Base-by-base conservation (phyloP, 1,139 yeast species). In the Pichia sp. region DNA sequence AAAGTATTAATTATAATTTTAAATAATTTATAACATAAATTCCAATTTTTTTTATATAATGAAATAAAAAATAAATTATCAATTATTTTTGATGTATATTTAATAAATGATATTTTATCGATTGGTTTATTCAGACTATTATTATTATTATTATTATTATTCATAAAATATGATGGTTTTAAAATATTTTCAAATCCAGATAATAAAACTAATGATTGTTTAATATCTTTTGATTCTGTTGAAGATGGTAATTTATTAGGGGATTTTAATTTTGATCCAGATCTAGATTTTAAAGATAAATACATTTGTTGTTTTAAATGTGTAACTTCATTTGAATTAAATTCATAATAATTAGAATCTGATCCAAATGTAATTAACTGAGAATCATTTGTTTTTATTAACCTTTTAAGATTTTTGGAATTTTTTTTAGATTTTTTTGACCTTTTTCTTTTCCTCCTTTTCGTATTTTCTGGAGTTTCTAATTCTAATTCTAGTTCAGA, bases 41-140 rank as follows among this genome's bases (percentile, higher is more conserved):
- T 58, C 86, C 86, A 83, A n/a, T 79, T 72, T 35, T 68, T 59
- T 30, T 71, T 62, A 39, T 75, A 60, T 5, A 82, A 60, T 47
- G 70, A 66, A 6, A 68, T 35, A 51, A 69, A 69, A 38, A 73
- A 53, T 31, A 72, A 53, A 18, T 58, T 60, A 35, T 57, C 60
- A 42, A 71, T 54, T 11, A 58, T 11, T 5, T 44, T 39, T n/a
- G 53, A 44, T 11, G 43, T 10, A 36, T 39, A 40, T 34, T 44
- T 33, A n/a, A 45, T 25, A 42, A 36, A 40, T 57, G 40, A 40
- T 7, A 42, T 25, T 30, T 34, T 26, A 5, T 37, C 28, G 25
- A 18, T 18, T 18, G 18, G 18, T 18, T 18, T 18, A 18, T 18
- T 18, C 18, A 18, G 18, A 18, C 18, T 18, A 10, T 9, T 36